phyloP scores from a whole-genome alignment of 441 rosid species.

The Euphorbia schlechtendalii region DNA sequence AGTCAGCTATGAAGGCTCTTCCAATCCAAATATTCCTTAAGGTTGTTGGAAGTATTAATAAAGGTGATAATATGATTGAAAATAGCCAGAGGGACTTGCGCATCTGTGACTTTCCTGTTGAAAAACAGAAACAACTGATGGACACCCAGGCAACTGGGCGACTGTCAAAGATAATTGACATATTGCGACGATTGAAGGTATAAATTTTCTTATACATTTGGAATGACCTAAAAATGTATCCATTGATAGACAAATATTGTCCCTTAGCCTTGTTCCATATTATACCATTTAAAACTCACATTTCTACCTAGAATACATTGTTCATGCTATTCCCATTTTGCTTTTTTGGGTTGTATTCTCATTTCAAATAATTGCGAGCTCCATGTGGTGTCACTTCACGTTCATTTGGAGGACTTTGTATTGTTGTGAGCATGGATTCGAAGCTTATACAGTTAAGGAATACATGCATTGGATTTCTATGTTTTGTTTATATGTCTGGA shows the following conservation, averaged over 20 bases:
- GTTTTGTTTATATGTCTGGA: background rate
- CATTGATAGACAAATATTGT: background rate
- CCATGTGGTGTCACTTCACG: background rate
- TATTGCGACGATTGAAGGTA: conserved; percentile 89
- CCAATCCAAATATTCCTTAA: conserved; percentile 85
- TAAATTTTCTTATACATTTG: conserved; percentile 12
- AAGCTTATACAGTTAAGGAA: background rate
- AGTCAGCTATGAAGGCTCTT: conserved; percentile 69
- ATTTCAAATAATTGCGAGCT: background rate
- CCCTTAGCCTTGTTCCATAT: conserved; percentile 1
- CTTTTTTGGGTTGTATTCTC: background rate
- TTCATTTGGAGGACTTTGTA: background rate
- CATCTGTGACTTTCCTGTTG: conserved; percentile 65
- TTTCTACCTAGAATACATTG: background rate
- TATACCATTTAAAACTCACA: background rate
- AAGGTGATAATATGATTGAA: conserved; percentile 63
- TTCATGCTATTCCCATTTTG: background rate
- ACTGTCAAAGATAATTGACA: conserved; percentile 70
- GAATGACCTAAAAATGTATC: conserved; percentile 9
- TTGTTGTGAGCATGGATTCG: background rate
- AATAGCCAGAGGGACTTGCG: conserved; percentile 67
- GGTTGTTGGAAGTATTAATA: conserved; percentile 69
- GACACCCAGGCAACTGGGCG: conserved; percentile 79
- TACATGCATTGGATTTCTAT: background rate
- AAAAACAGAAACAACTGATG: conserved; percentile 71